Percentiles rank a stretch among this genome's conserved stretches.
These are phyloP conservation scores for Fomitopsis serialis DNA, from an alignment of 768 basidiomycete species.

Conservation along the genomic window DNA sequence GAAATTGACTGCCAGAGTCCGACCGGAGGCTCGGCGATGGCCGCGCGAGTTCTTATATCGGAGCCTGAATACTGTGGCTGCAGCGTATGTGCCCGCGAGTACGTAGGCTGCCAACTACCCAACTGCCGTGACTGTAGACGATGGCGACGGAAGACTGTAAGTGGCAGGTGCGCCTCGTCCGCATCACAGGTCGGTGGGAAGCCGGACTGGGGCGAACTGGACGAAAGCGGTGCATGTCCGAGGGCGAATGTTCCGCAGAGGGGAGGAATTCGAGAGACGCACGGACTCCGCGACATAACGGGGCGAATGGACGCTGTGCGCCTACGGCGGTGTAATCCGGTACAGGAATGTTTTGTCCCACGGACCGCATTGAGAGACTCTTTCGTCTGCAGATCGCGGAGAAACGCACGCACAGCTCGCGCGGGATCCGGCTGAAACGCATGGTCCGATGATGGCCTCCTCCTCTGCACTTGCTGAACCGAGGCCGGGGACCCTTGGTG, in stretches of 20 bases:
- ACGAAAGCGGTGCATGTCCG: background rate
- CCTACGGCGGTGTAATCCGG: slow-evolving; percentile 4
- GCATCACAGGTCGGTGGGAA: background rate
- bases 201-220: background rate
- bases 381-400: slow-evolving; percentile 1
- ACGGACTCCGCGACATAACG: background rate
- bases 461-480: slow-evolving; percentile 11
- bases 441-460: slow-evolving; percentile 8
- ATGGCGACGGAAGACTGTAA: background rate
- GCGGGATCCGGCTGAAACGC: slow-evolving; percentile 3
- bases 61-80: no score
- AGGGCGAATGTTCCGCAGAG: background rate
- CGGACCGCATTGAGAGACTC: background rate
- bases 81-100: no score
- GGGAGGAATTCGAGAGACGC: background rate
- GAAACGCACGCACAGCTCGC: background rate
- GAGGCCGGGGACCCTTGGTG: slow-evolving; percentile 20
- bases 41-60: no score
- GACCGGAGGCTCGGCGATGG: no score
- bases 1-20: no score
- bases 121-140: no score
- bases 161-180: background rate
- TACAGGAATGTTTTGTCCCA: background rate
- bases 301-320: slow-evolving; percentile 7
- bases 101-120: no score